Base-by-base conservation (phyloP, 177 flowering plant genomes). In the Vitis hybrid region DNA sequence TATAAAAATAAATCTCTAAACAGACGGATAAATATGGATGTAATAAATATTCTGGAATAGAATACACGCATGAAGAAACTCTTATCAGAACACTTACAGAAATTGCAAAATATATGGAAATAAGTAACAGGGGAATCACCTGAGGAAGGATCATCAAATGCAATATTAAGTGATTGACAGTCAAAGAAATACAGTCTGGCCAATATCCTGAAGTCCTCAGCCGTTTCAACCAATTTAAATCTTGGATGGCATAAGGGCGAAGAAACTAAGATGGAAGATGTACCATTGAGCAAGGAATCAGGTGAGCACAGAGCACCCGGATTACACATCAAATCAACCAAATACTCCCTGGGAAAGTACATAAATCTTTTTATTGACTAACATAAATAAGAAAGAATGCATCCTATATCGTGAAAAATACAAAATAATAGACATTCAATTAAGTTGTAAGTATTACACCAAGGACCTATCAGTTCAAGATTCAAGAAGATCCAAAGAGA, bases 181-280 rank as follows among this genome's bases (percentile, higher is more conserved):
- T 70, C 77, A 19, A 18, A 30, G 56, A 77, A 77, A 65, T 70
- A 73, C 11, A 11, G 48, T 30, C 26, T 66, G 65, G 77, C 77
- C 6, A 70, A 56, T 21, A 23, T 3, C 66, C 67, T 62, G 58
- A 66, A 55, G 52, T 58, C 52, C 18, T 18, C 60, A 30, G 63
- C 50, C 0, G 61, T 4, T 54, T 66, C 52, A 4, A n/a, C 62
- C 0, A 52, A 58, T 70, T 67, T 73, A 52, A 70, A 61, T 52
- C 66, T 60, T 66, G 80, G 77, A 61, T 54, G 70, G 21, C 64
- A 58, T n/a, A 77, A 59, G 30, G 74, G 80, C 4, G 80, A 73
- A 62, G 74, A 73, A 73, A 77, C 56, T 56, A 45, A 62, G 49
- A 66, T 49, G 17, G 77, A 77, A 56, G 71, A 56, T 65, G 60